These are phyloP conservation scores for Phalaenopsis equestris DNA, from an alignment of 106 monocot genomes.

Conservation along the genomic window DNA sequence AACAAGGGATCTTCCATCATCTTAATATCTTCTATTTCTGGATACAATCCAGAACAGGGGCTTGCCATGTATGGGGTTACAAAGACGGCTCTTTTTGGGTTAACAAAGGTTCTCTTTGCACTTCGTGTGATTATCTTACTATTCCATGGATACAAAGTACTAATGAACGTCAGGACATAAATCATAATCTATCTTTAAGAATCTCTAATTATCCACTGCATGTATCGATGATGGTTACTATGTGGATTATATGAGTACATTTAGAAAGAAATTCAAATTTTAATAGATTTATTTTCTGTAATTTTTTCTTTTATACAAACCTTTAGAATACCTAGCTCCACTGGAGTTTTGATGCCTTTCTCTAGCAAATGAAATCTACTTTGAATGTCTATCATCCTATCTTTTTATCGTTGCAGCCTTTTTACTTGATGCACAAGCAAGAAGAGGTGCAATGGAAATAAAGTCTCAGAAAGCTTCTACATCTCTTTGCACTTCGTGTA, in stretches of 20 bases:
- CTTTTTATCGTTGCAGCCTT: too few relatives aligned
- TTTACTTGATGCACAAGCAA: too few relatives aligned
- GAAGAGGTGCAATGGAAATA: too few relatives aligned
- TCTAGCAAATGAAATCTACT: too few relatives aligned
- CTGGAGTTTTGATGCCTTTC: too few relatives aligned
- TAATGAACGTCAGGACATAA: background rate
- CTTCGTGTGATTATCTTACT: background rate
- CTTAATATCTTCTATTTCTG: conserved; percentile 74
- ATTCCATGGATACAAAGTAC: background rate
- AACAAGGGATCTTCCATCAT: conserved; percentile 81
- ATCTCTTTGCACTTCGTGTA: too few relatives aligned
- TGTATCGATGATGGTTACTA: background rate
- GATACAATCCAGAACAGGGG: conserved; percentile 44
- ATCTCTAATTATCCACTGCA: background rate
- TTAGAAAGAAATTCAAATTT: background rate
- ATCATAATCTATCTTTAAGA: background rate
- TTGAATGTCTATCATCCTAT: too few relatives aligned
- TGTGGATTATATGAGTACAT: background rate
- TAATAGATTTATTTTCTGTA: background rate
- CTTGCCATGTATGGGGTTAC: conserved; percentile 94
- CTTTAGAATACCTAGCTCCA: background rate
- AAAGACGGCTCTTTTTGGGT: conserved; percentile 86
- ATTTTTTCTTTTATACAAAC: background rate
- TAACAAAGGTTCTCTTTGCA: conserved; percentile 64
- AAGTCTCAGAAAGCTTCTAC: too few relatives aligned